Conservation (phyloP, 352 stramenopile species). For the Phytophthora nicotianae region DNA sequence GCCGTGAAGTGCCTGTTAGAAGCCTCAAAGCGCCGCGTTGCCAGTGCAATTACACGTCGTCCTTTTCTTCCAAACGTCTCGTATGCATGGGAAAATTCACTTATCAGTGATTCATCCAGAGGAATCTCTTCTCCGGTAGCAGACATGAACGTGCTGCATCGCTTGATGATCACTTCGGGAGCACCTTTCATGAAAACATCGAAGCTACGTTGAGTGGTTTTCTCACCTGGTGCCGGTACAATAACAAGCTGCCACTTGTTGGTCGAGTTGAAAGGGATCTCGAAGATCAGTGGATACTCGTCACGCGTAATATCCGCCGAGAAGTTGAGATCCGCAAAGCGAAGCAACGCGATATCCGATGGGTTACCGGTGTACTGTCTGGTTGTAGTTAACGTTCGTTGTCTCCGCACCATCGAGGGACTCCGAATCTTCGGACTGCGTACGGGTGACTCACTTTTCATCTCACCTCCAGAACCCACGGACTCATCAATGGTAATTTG, state of each 20-base stretch:
- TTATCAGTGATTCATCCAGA: conserved; percentile 45
- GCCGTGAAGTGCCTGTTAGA: conserved; percentile 29
- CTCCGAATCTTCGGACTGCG: conserved; percentile 2
- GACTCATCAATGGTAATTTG: neutral
- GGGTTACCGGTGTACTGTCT: conserved; percentile 57
- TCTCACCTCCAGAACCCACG: neutral
- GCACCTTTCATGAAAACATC: conserved; percentile 93
- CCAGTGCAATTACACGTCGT: conserved; percentile 50
- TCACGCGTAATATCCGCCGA: conserved; percentile 37
- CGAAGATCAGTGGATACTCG: conserved; percentile 53
- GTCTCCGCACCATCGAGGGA: neutral
- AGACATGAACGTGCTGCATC: conserved; percentile 76
- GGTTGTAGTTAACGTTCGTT: conserved; percentile 19
- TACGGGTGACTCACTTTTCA: neutral
- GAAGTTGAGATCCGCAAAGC: conserved; percentile 49
- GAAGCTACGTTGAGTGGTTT: conserved; percentile 24
- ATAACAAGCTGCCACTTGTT: conserved; percentile 74
- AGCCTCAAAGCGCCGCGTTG: conserved; percentile 40
- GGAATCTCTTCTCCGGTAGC: conserved; percentile 50
- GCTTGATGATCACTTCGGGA: conserved; percentile 90
- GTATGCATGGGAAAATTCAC: conserved; percentile 58
- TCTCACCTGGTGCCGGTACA: conserved; percentile 34
- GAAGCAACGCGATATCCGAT: conserved; percentile 57
- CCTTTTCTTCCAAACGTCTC: conserved; percentile 51
- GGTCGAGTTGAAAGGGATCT: conserved; percentile 72